Percentiles rank a stretch among this genome's conserved stretches.
Evolutionary conservation across 495 filamentous ascomycete genomes (phyloP).

Genomic region (Penicillium crystallinum): DNA sequence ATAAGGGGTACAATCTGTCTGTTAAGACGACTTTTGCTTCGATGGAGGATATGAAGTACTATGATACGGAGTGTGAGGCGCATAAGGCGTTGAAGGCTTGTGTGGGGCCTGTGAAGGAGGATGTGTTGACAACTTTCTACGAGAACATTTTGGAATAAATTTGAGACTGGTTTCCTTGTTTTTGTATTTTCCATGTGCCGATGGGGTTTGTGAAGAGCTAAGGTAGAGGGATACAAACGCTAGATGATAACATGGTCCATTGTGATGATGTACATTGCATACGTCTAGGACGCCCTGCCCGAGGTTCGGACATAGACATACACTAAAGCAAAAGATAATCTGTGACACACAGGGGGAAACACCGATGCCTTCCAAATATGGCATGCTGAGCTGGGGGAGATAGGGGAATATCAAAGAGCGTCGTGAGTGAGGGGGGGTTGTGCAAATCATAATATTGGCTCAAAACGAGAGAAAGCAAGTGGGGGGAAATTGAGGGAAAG

Average conservation of each 20-base stretch:
- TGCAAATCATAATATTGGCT: slow-evolving; percentile 10
- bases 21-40: slow-evolving; percentile 55
- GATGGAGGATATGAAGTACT: slow-evolving; percentile 66
- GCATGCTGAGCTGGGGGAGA: slow-evolving; percentile 2
- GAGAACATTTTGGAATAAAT: slow-evolving; percentile 35
- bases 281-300: slow-evolving; percentile 11
- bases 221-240: background rate
- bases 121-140: slow-evolving; percentile 48
- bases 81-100: slow-evolving; percentile 56
- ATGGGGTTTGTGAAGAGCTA: background rate
- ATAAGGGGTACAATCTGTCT: slow-evolving; percentile 59
- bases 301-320: background rate
- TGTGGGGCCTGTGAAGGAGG: slow-evolving; percentile 28
- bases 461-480: background rate
- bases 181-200: background rate
- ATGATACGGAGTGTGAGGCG: slow-evolving; percentile 58
- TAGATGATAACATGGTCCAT: slow-evolving; percentile 9
- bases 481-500: background rate
- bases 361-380: slow-evolving; percentile 13
- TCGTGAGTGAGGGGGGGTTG: background rate
- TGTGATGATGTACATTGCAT: slow-evolving; percentile 30
- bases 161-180: background rate
- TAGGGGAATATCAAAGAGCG: background rate
- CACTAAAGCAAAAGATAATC: slow-evolving; percentile 2
- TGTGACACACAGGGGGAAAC: slow-evolving; percentile 8